Percentiles rank a stretch among this genome's conserved stretches.
Evolutionary conservation across 371 early-diverging fungal species (phyloP).

Genomic region (Haplosporangium sp.): DNA sequence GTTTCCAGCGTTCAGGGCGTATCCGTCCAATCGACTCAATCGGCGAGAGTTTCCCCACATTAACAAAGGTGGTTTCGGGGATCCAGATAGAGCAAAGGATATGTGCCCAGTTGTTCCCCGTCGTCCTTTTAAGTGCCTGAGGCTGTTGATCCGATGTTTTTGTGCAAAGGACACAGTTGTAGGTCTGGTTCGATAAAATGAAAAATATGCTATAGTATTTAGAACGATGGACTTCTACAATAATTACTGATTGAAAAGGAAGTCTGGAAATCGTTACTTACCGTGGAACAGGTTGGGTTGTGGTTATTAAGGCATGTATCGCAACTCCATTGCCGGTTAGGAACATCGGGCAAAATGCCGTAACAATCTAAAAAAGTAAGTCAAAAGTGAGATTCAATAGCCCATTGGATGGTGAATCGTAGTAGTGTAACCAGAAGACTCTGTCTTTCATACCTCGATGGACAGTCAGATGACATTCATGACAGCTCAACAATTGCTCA

Average conservation of each 20-base stretch:
- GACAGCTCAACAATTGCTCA: conserved; percentile 60
- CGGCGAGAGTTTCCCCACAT: conserved; percentile 75
- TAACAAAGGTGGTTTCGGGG: conserved; percentile 78
- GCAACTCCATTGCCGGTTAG: conserved; percentile 63
- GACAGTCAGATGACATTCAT: conserved; percentile 71
- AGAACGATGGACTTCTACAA: too few species aligned
- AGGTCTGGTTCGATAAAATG: conserved; percentile 49
- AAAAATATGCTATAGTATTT: background rate
- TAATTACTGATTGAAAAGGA: too few species aligned
- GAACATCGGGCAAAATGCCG: conserved; percentile 42
- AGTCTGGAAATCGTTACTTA: conserved; percentile 14
- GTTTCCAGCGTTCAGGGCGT: conserved; percentile 71
- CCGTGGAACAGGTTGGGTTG: conserved; percentile 69
- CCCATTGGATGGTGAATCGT: background rate
- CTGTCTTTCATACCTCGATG: conserved; percentile 60
- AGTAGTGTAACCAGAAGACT: background rate
- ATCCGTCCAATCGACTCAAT: conserved; percentile 80
- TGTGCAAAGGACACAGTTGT: conserved; percentile 72
- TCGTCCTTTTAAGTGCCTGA: conserved; percentile 88
- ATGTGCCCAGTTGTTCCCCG: conserved; percentile 93
- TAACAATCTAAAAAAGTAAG: conserved; percentile 60
- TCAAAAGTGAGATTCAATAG: background rate
- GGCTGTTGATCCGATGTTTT: conserved; percentile 44
- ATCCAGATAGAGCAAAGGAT: conserved; percentile 90
- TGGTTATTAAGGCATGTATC: conserved; percentile 71